phyloP scores from a whole-genome alignment of 2,329 filamentous ascomycete species.

The Colletotrichum magnum region DNA sequence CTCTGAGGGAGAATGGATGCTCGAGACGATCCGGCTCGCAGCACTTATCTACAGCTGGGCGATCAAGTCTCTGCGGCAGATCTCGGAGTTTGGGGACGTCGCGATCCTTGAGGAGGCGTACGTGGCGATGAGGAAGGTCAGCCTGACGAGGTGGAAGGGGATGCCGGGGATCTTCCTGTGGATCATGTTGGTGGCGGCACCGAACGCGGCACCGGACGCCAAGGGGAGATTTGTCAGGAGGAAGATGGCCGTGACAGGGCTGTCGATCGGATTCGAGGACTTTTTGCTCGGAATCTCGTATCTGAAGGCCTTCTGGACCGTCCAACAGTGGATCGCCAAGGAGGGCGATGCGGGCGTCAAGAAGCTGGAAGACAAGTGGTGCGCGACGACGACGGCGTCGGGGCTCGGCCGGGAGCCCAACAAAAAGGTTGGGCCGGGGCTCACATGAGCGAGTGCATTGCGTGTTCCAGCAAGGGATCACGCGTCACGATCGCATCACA shows the following conservation, averaged over 20 bases:
- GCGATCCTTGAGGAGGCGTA: slow-evolving; percentile 44
- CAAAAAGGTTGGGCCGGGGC: slow-evolving; percentile 5
- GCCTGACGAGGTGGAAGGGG: slow-evolving; percentile 47
- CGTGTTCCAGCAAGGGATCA: slow-evolving; percentile 16
- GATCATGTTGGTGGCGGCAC: slow-evolving; percentile 47
- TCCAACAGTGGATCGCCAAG: slow-evolving; percentile 48
- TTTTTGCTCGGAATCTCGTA: slow-evolving; percentile 46
- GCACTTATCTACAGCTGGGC: slow-evolving; percentile 47
- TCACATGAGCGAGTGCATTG: slow-evolving; percentile 10
- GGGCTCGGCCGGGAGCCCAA: slow-evolving; percentile 16
- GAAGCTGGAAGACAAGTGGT: slow-evolving; percentile 35
- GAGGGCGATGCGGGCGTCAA: slow-evolving; percentile 27
- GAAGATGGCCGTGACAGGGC: slow-evolving; percentile 47
- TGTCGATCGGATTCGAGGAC: slow-evolving; percentile 47
- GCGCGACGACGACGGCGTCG: slow-evolving; percentile 6
- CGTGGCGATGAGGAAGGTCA: slow-evolving; percentile 44
- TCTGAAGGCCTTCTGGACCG: slow-evolving; percentile 46
- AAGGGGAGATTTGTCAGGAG: slow-evolving; percentile 49
- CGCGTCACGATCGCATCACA: slow-evolving; percentile 24
- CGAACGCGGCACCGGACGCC: slow-evolving; percentile 44
- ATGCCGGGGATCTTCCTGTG: slow-evolving; percentile 50
- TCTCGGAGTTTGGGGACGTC: slow-evolving; percentile 44
- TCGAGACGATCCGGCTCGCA: slow-evolving; percentile 44
- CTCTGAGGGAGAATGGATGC: slow-evolving; percentile 40
- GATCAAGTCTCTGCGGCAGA: slow-evolving; percentile 44